A percentile compares a stretch with the other conserved stretches of the same genome.
Conservation (phyloP, 2,329 filamentous ascomycete genomes). For the Nemania sp. region DNA sequence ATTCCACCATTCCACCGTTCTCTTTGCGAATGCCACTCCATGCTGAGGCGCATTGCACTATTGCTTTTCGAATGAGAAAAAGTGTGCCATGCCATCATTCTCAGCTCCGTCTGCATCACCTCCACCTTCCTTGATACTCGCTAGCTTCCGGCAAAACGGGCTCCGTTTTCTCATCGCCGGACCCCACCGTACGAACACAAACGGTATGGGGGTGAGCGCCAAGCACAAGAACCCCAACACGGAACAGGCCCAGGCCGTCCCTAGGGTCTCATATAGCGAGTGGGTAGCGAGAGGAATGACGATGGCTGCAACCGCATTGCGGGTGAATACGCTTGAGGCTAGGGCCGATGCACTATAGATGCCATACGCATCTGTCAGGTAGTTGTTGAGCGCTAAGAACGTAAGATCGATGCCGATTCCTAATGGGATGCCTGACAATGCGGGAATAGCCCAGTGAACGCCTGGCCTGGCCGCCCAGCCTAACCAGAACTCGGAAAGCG, state of each 20-base stretch:
- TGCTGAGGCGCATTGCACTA: no score
- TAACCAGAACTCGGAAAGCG: background rate
- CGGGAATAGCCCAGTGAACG: background rate
- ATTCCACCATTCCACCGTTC: no score
- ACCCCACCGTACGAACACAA: background rate
- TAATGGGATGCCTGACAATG: background rate
- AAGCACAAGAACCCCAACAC: background rate
- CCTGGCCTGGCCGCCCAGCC: background rate
- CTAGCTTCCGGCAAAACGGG: background rate
- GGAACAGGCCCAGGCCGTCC: background rate
- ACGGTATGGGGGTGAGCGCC: background rate
- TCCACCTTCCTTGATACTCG: background rate
- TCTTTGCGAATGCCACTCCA: no score
- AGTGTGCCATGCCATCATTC: background rate
- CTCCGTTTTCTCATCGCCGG: background rate
- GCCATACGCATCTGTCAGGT: background rate
- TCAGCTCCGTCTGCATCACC: background rate
- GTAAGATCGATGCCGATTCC: background rate
- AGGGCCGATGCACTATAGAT: background rate
- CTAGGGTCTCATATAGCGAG: background rate
- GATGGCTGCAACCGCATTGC: background rate
- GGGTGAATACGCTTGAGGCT: background rate
- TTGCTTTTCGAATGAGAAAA: no score
- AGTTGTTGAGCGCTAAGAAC: background rate
- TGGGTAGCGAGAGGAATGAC: background rate